These are phyloP conservation scores for Aquilaria agallochum DNA, from an alignment of 441 rosid species.

Conservation along the genomic window DNA sequence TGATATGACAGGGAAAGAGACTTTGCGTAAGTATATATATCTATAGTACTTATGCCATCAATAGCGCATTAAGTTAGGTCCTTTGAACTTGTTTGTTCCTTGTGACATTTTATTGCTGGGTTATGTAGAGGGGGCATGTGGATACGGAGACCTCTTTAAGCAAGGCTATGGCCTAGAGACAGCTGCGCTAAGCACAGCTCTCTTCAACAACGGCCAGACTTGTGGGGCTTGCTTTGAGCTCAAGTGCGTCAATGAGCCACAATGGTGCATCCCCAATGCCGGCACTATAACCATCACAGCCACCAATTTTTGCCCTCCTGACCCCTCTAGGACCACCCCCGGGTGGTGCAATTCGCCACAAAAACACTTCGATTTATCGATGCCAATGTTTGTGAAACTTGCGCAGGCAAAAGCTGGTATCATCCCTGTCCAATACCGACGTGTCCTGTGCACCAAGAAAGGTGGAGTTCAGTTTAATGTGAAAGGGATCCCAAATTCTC, in stretches of 20 bases:
- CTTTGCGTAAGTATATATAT: too few relatives aligned
- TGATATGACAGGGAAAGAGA: too few relatives aligned
- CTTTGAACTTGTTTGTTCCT: too few relatives aligned
- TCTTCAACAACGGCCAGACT: constrained; percentile 34
- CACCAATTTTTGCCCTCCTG: constrained; percentile 63
- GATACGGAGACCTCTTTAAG: constrained; percentile 38
- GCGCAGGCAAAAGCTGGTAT: constrained; percentile 51
- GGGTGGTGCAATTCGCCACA: constrained; percentile 73
- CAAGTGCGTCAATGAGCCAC: constrained; percentile 26
- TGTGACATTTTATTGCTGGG: too few relatives aligned
- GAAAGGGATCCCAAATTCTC: too few relatives aligned
- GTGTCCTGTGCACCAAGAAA: too few relatives aligned
- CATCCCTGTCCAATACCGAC: constrained; percentile 46
- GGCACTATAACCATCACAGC: constrained; percentile 45
- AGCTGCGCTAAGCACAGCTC: constrained; percentile 39
- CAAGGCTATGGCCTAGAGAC: constrained; percentile 43
- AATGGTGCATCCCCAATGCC: constrained; percentile 27
- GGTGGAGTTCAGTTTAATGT: too few relatives aligned
- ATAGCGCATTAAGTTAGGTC: too few relatives aligned
- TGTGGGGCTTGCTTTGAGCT: constrained; percentile 47
- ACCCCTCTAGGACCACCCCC: constrained; percentile 43
- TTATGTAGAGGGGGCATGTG: constrained; percentile 37
- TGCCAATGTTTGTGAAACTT: constrained; percentile 49
- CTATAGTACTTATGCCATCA: too few relatives aligned
- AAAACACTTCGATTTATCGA: constrained; percentile 56